These are phyloP conservation scores for Nothophytophthora sp. DNA, from an alignment of 352 stramenopile genomes.

Conservation along the genomic window DNA sequence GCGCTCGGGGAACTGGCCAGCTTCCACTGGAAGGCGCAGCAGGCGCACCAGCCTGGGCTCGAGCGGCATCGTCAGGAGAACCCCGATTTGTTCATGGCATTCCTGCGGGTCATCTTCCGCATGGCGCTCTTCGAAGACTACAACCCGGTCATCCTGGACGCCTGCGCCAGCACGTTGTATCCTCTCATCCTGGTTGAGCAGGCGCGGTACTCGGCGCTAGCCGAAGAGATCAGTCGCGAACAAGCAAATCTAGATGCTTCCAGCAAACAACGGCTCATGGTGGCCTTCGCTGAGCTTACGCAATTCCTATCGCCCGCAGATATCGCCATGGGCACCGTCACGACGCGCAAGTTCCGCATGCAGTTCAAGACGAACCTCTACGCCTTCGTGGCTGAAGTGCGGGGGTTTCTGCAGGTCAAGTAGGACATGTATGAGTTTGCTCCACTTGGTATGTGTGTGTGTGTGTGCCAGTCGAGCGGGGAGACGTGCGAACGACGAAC, in stretches of 20 bases:
- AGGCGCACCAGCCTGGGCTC: slow-evolving; percentile 50
- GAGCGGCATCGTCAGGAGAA: slow-evolving; percentile 44
- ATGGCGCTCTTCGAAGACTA: slow-evolving; percentile 86
- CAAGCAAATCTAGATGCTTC: slow-evolving; percentile 37
- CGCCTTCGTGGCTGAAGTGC: slow-evolving; percentile 78
- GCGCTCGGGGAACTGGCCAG: slow-evolving; percentile 71
- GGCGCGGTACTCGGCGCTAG: slow-evolving; percentile 65
- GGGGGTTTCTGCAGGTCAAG: slow-evolving; percentile 84
- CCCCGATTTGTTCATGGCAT: slow-evolving; percentile 68
- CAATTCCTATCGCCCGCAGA: slow-evolving; percentile 66
- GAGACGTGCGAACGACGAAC: too few relatives aligned
- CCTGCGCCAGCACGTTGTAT: slow-evolving; percentile 68
- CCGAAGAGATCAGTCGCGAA: slow-evolving; percentile 62
- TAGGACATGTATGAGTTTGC: slow-evolving; percentile 24
- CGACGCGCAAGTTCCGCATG: slow-evolving; percentile 67
- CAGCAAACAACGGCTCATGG: slow-evolving; percentile 54
- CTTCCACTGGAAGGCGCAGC: slow-evolving; percentile 68
- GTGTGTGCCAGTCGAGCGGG: too few relatives aligned
- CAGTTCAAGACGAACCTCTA: slow-evolving; percentile 86
- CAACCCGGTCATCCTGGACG: slow-evolving; percentile 71
- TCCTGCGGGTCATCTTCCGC: slow-evolving; percentile 75
- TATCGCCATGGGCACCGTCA: slow-evolving; percentile 56
- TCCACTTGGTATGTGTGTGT: slow-evolving; percentile 6
- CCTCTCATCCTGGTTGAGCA: slow-evolving; percentile 83
- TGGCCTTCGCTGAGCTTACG: slow-evolving; percentile 66